A percentile compares a stretch with the other conserved stretches of the same genome.
phyloP scores from a whole-genome alignment of 75 land plant species.

The Picea glauca region DNA sequence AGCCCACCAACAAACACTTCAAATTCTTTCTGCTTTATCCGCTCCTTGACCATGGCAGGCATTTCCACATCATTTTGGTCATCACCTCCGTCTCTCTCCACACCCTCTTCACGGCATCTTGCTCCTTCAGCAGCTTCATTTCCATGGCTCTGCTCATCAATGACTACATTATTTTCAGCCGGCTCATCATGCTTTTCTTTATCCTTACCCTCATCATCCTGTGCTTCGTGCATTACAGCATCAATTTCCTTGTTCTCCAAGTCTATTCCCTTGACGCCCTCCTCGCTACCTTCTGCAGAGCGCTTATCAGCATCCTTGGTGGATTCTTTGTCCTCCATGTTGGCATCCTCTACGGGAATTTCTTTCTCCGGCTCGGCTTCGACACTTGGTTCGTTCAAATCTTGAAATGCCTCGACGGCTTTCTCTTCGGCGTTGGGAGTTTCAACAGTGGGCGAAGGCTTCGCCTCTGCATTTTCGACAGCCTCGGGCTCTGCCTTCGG shows the following conservation, averaged over 20 bases:
- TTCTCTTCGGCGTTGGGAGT: no score
- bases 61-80: slow-evolving; percentile 19
- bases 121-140: slow-evolving; percentile 23
- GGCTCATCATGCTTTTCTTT: slow-evolving; percentile 29
- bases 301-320: no score
- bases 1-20: slow-evolving; percentile 59
- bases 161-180: slow-evolving; percentile 13
- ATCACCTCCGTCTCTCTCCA: slow-evolving; percentile 19
- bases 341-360: no score
- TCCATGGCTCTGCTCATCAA: slow-evolving; percentile 25
- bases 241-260: not conserved
- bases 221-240: not conserved
- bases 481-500: no score
- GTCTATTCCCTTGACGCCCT: no score
- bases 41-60: slow-evolving; percentile 17
- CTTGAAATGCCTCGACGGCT: no score
- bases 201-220: slow-evolving; percentile 29
- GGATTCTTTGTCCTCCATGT: no score
- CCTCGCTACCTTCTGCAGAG: no score
- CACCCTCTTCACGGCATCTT: slow-evolving; percentile 5
- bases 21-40: slow-evolving; percentile 27
- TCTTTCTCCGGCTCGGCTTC: no score
- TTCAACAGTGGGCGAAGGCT: no score
- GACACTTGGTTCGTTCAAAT: no score
- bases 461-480: no score